Evolutionary conservation across 306 rosid genomes (phyloP).

Genomic region (cucumber (Cucumis sativus)): DNA sequence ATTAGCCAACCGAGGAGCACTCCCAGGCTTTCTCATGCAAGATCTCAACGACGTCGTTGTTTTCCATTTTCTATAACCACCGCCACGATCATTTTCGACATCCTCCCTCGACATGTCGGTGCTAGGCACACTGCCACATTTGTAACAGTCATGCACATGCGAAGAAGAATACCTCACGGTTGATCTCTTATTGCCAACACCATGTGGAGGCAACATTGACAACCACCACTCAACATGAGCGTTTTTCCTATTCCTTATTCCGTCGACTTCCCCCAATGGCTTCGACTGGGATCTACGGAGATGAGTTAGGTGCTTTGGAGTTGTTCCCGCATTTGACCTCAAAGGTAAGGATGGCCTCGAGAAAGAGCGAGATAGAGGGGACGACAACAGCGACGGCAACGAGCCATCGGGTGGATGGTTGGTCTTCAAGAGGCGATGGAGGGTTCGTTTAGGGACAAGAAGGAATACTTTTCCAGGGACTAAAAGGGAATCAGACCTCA

Average conservation of each 20-base stretch:
- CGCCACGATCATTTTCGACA: neutral
- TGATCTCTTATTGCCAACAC: neutral
- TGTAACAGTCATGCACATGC: neutral
- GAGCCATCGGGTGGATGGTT: neutral
- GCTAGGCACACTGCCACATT: neutral
- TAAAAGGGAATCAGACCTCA: slow-evolving; percentile 46
- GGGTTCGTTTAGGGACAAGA: slow-evolving; percentile 44
- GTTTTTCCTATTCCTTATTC: neutral
- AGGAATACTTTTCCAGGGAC: slow-evolving; percentile 44
- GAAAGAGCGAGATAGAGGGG: neutral
- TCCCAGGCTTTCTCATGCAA: slow-evolving; percentile 33
- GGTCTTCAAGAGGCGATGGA: slow-evolving; percentile 38
- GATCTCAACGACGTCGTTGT: slow-evolving; percentile 18
- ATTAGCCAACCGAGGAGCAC: slow-evolving; percentile 19
- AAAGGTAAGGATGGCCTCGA: neutral
- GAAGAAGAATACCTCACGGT: neutral
- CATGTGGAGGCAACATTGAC: neutral
- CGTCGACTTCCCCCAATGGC: neutral
- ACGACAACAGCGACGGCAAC: neutral
- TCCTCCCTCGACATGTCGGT: neutral
- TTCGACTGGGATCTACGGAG: neutral
- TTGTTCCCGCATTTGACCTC: neutral
- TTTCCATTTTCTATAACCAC: neutral
- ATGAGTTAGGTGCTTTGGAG: slow-evolving; percentile 13
- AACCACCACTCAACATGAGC: neutral